Evolutionary conservation across 768 basidiomycete genomes (phyloP), one percentile per base, ranked within the genome.

Genomic region (Dioszegia hungarica): DNA sequence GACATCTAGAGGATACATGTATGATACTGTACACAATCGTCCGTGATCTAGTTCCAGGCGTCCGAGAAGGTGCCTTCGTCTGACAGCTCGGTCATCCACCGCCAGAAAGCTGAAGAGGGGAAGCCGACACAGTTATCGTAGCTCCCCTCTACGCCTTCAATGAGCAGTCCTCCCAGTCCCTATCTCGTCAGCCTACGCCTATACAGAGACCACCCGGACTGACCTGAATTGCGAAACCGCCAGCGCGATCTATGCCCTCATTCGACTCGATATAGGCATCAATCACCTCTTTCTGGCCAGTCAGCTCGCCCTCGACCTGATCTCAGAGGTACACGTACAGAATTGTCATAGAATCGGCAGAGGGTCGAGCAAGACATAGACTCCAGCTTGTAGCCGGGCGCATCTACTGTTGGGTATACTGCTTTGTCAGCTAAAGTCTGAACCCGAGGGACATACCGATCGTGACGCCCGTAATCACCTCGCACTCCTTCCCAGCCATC

Each of bases 121-220:
- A 95, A 97, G 3, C 70, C 93, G 14, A 92, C 90, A 1, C 89
- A 86, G 64, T 95, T 97, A 63, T 88, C 81, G 68, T 86, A 94
- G 52, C 91, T 89, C 0, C 91, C 92, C 47, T 94, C 88, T 22
- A 95, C 82, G 67, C 89, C 88, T 48, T 88, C 82, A 51, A 97
- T 78, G 37, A 98, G 79, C 41, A 90, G 56, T 2, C 86, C 87
- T 0, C 94, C 94, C 1, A 87, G 78, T 1, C 90, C 90, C 72
- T 74, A 29, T 24, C 5, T 33, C 10, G 47, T 54, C 11, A 53
- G 34, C 54, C 17, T 25, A 2, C 20, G 19, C 22, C 5, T 17
- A 6, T 27, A 22, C 12, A 10, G 25, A 9, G 12, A 20, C 9
- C 24, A 4, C 14, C 24, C 28, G 24, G 25, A 53, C 50, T 31